Base-by-base conservation (phyloP, 345 rosid species). In the Lumnitzera littorea region DNA sequence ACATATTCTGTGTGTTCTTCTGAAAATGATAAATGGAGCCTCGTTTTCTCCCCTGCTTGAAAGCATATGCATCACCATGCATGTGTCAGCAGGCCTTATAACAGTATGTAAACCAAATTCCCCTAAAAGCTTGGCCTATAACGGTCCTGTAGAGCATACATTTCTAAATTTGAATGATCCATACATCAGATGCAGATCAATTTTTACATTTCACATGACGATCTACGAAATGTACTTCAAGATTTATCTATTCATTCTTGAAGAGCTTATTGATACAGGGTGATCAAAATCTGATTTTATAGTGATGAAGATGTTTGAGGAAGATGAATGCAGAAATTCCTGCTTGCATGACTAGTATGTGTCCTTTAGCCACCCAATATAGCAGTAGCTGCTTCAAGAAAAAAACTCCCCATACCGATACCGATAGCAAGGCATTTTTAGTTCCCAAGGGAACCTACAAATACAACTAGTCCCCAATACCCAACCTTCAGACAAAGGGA, bases 201-300 rank as follows among this genome's bases (percentile, higher is more conserved):
- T 70, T 51, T 71, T 62, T 50, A 29, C 67, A 7, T 48, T 17
- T 25, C 13, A 25, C 61, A 60, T 20, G 68, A 53, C 31, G 72
- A 68, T 51, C 67, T 14, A 47, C 15, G 3, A 50, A 48, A 13
- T 13, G 46, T 63, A 12, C 16, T 51, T 4, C 68, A 59, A 53
- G 75, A 29, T 29, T 6, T 6, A 69, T 46, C 55, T 65, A 11
- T 78, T 60, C 41, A 63, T 58, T n/a, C 48, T 64, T 10, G 43
- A 15, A 23, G 68, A 67, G 60, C 64, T 65, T 15, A 2, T 2
- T 10, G 46, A 58, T 16, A 29, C 61, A 0, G 71, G 69, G 46
- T 74, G 78, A 71, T 79, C 79, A 36, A n/a, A 2, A 13, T 54
- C 73, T 46, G 79, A 76, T 53, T 80, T 15, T 2, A 16, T 57